Evolutionary conservation across 345 rosid genomes (phyloP).

Genomic region (Euphorbia peplus): DNA sequence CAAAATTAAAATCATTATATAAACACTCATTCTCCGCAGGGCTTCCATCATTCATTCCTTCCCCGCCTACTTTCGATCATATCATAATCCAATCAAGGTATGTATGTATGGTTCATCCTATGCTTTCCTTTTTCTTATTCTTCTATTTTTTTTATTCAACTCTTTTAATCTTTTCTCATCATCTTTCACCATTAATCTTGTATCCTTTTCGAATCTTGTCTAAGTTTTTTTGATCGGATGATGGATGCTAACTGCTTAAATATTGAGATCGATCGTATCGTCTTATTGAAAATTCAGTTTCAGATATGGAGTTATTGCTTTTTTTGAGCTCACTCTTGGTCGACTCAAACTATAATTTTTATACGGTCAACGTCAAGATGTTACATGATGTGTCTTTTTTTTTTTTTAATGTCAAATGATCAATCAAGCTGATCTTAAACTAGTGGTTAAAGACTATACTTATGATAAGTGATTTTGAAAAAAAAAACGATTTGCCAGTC

Average conservation of each 20-base stretch:
- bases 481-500: background rate
- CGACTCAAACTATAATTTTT: no score
- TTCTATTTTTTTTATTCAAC: no score
- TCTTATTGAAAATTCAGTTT: background rate
- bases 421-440: no score
- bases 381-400: background rate
- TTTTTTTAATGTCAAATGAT: constrained; percentile 2
- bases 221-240: background rate
- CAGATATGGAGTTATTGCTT: background rate
- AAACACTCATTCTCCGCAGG: constrained; percentile 5
- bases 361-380: background rate
- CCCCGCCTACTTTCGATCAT: constrained; percentile 3
- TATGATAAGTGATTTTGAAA: no score
- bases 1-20: background rate
- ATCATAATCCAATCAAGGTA: constrained; percentile 23
- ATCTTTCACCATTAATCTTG: constrained; percentile 4
- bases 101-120: no score
- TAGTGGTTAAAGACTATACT: no score
- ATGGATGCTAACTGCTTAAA: no score
- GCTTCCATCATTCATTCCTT: constrained; percentile 14
- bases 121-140: no score
- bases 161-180: no score
- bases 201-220: background rate
- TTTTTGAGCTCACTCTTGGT: no score
- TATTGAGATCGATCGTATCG: background rate